phyloP scores from a whole-genome alignment of 1,284 basidiomycete genomes.

The Puccinia horiana region DNA sequence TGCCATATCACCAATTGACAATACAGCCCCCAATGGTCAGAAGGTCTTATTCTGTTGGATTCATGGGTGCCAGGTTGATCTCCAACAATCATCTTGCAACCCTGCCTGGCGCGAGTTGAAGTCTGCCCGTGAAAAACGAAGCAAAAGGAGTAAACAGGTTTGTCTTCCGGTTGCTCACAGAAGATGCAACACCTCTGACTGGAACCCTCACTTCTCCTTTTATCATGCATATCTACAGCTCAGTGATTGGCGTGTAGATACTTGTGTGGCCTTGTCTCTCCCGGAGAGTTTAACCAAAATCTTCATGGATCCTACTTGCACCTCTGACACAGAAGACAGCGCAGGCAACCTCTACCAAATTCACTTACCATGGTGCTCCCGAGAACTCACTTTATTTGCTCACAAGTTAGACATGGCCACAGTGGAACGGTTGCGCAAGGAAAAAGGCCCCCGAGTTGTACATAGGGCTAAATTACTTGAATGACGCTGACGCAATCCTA shows the following conservation, averaged over 20 bases:
- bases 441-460: neutral
- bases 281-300: neutral
- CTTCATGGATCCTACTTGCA: conserved; percentile 15
- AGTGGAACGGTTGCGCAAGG: neutral
- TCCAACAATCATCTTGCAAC: neutral
- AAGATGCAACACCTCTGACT: neutral
- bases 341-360: neutral
- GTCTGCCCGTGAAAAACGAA: neutral
- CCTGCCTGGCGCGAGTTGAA: neutral
- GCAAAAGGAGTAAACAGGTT: conserved; percentile 2
- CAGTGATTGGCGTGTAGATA: neutral
- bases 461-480: conserved; percentile 8
- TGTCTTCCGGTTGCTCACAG: neutral
- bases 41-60: conserved; percentile 4
- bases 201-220: neutral
- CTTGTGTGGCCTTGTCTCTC: conserved; percentile 3
- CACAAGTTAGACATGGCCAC: neutral
- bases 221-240: neutral
- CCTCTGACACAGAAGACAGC: neutral
- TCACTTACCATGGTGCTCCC: neutral
- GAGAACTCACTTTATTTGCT: neutral
- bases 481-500: neutral
- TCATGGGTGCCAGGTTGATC: neutral
- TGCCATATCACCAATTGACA: neutral
- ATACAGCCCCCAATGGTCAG: neutral